Conservation (phyloP, 768 basidiomycete species). For the Pleurotus platypus region DNA sequence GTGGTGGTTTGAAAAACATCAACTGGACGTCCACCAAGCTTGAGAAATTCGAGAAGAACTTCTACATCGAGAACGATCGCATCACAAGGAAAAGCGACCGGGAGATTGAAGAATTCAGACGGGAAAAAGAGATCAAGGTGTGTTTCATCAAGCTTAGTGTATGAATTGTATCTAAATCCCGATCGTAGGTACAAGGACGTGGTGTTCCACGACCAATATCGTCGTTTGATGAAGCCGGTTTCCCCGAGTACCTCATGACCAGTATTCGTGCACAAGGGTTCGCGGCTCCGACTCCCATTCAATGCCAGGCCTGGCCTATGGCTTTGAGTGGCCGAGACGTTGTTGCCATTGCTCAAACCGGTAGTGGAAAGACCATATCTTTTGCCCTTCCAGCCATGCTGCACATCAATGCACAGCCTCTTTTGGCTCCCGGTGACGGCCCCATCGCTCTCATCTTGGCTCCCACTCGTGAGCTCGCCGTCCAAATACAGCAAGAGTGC, state of each 20-base stretch:
- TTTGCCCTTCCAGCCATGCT: constrained; percentile 99
- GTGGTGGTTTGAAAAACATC: constrained; percentile 75
- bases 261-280: constrained; percentile 96
- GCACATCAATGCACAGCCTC: constrained; percentile 98
- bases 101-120: constrained; percentile 87
- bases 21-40: constrained; percentile 80
- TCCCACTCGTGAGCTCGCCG: constrained; percentile 96
- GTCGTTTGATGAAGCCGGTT: constrained; percentile 91
- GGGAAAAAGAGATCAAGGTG: constrained; percentile 84
- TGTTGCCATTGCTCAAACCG: constrained; percentile 96
- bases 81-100: constrained; percentile 74
- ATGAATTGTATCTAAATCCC: constrained; percentile 3
- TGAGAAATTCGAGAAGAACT: constrained; percentile 95
- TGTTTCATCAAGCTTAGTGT: constrained; percentile 11
- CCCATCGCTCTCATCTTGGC: constrained; percentile 96
- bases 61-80: constrained; percentile 87
- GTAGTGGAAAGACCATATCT: constrained; percentile 97
- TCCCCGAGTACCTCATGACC: constrained; percentile 93
- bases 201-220: constrained; percentile 86
- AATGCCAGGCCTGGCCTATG: constrained; percentile 99
- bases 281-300: constrained; percentile 86
- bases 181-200: constrained; percentile 75
- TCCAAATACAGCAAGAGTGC: constrained; percentile 98
- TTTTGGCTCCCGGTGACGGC: constrained; percentile 91
- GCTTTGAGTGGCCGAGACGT: constrained; percentile 91